These are phyloP conservation scores for Boletus semigastroideus DNA, from an alignment of 1,284 basidiomycete species.

Conservation along the genomic window DNA sequence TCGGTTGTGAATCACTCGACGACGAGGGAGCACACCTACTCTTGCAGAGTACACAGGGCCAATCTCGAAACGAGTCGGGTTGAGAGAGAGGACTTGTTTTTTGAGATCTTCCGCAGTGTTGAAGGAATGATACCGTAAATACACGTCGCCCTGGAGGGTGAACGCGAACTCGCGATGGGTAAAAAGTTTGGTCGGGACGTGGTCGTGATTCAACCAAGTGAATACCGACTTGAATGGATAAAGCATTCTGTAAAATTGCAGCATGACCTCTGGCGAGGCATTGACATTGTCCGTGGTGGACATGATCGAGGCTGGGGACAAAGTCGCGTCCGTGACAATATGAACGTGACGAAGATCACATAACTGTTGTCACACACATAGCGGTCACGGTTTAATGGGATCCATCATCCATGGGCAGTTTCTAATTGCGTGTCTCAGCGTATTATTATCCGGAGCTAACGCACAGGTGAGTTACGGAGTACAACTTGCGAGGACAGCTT, in stretches of 20 bases:
- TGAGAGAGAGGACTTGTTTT: slow-evolving; percentile 80
- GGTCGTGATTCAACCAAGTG: slow-evolving; percentile 94
- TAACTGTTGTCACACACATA: slow-evolving; percentile 7
- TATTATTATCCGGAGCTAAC: too few species aligned
- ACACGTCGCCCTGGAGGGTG: slow-evolving; percentile 88
- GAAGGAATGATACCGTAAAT: slow-evolving; percentile 96
- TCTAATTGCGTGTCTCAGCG: neutral
- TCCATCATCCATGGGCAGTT: too few species aligned
- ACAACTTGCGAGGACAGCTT: neutral
- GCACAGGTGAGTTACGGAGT: too few species aligned
- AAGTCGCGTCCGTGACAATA: slow-evolving; percentile 22
- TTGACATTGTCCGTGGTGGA: slow-evolving; percentile 20
- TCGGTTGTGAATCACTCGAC: slow-evolving; percentile 4
- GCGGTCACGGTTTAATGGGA: too few species aligned
- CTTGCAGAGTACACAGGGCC: slow-evolving; percentile 91
- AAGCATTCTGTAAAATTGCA: slow-evolving; percentile 87
- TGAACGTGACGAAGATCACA: slow-evolving; percentile 22
- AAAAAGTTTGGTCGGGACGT: slow-evolving; percentile 72
- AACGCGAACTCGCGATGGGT: slow-evolving; percentile 98
- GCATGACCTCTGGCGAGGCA: slow-evolving; percentile 60
- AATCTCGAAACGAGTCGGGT: slow-evolving; percentile 94
- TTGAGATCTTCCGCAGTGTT: slow-evolving; percentile 85
- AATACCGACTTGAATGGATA: slow-evolving; percentile 96
- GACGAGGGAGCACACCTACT: slow-evolving; percentile 48
- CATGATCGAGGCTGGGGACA: slow-evolving; percentile 7